Base-by-base conservation (phyloP, 306 rosid genomes). In the Senna tora region DNA sequence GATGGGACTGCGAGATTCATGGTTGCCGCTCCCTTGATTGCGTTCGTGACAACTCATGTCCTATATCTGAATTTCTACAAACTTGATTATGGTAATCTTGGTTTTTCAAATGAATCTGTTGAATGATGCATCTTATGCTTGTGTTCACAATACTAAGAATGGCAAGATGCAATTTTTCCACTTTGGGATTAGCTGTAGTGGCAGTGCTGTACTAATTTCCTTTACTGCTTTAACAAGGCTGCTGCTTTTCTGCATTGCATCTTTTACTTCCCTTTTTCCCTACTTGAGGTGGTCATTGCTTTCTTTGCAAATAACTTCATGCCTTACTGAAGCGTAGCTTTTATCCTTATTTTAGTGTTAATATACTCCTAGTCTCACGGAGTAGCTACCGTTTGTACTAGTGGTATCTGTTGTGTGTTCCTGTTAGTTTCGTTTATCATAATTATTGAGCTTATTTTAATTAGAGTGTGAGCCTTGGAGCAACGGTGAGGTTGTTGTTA, bases 1-100 rank as follows among this genome's bases (percentile, higher is more conserved):
- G 96, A 88, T 81, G 97, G 89, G 76, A 92, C 96, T 83, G 89
- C 90, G n/a, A 85, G 88, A 83, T 85, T 87, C 76, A 91, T 95
- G 97, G 80, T 95, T 79, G 75, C 91, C 78, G 97, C 97, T 59
- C 99, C 99, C 19, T 74, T 91, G 80, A 39, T 84, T 65, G 89
- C 93, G 5, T 89, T 95, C 70, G 89, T 91, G 73, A 82, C 96
- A 46, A 95, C 99, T 41, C 96, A 95, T 80, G 87, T 91, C 79
- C 67, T 95, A 83, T 95, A 89, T 82, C 93, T 95, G 78, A 95
- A 95, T 80, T 89, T 82, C 84, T 89, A 87, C 50, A 84, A 85
- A 41, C 90, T 91, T 74, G 90, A 89, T 75, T 61, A 82, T 7
- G 96, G 99, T 91, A 91, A 84, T 77, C 9, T 22, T 83, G 20